Percentiles rank a stretch among this genome's conserved stretches.
phyloP scores from a whole-genome alignment of 192 early-diverging fungal species.

The Podila verticillata region DNA sequence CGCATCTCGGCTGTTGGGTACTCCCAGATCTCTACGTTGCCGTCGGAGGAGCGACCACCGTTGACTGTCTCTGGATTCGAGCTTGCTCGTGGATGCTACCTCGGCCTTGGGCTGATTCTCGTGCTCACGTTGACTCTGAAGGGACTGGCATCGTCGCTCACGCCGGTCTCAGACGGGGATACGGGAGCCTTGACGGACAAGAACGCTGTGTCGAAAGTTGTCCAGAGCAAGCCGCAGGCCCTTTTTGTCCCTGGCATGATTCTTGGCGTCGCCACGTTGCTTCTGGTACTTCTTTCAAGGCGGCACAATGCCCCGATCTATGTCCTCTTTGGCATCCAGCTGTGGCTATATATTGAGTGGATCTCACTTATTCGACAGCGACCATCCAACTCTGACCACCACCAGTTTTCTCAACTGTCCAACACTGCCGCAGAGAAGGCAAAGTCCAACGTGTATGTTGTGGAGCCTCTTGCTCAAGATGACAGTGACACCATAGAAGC shows the following conservation, averaged over 20 bases:
- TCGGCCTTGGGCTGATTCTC: conserved; percentile 10
- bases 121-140: conserved; percentile 6
- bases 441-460: neutral
- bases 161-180: neutral
- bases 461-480: too few relatives aligned
- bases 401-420: neutral
- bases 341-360: conserved; percentile 48
- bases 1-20: conserved; percentile 29
- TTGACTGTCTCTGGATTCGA: conserved; percentile 32
- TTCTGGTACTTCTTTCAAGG: conserved; percentile 71
- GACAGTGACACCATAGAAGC: too few relatives aligned
- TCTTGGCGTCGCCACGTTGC: conserved; percentile 59
- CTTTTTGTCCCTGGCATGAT: conserved; percentile 37
- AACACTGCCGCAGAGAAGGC: neutral
- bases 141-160: neutral
- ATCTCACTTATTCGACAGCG: conserved; percentile 14
- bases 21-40: neutral
- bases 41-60: neutral
- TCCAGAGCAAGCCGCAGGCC: neutral
- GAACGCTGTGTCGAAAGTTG: neutral
- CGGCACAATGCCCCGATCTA: conserved; percentile 71
- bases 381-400: neutral
- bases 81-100: conserved; percentile 40
- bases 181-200: neutral
- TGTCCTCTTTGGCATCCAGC: conserved; percentile 62